Evolutionary conservation across 176 grass and related monocot genomes (phyloP).

Genomic region (Rhynchospora breviuscula): DNA sequence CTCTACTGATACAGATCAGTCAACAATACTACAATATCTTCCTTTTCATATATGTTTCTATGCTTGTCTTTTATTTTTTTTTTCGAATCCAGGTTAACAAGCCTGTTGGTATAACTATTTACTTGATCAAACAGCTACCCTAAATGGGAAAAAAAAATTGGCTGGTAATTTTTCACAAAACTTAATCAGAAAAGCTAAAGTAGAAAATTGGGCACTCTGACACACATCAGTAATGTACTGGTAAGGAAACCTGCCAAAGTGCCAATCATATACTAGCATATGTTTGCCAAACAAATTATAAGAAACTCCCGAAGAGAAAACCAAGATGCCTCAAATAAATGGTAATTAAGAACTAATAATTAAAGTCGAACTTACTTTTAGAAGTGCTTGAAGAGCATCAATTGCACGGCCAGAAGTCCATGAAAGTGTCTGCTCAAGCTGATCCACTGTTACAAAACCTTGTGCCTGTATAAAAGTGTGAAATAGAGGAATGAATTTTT

Average conservation of each 20-base stretch:
- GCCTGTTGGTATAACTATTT: not conserved
- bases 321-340: not conserved
- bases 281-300: not conserved
- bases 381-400: constrained; percentile 76
- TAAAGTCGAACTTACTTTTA: constrained; percentile 52
- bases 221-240: not conserved
- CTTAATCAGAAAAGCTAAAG: not conserved
- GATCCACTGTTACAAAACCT: constrained; percentile 74
- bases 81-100: not conserved
- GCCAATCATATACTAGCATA: not conserved
- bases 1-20: not conserved
- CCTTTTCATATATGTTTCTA: not conserved
- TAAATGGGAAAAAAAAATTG: not conserved
- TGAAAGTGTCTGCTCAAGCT: constrained; percentile 62
- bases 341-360: not conserved
- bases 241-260: not conserved
- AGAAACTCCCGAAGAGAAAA: not conserved
- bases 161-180: not conserved
- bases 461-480: constrained; percentile 42
- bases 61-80: not conserved
- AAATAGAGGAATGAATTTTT: constrained; percentile 21
- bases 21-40: not conserved
- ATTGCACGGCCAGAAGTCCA: constrained; percentile 71
- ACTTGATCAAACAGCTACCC: not conserved
- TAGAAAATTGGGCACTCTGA: not conserved